phyloP scores from a whole-genome alignment of 768 basidiomycete genomes.

The Hemileccinum rubropunctum region DNA sequence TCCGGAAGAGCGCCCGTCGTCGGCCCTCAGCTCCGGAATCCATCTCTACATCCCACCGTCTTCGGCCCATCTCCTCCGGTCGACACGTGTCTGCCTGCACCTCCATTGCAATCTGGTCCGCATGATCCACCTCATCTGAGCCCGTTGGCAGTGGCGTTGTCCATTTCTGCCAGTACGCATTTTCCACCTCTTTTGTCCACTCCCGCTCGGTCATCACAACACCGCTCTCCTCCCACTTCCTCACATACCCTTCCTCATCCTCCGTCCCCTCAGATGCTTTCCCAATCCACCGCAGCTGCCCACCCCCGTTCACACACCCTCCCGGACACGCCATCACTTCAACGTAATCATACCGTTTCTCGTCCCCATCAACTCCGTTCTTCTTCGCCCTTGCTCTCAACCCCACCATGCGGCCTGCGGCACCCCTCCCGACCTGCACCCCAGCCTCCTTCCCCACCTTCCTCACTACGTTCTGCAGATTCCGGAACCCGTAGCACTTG shows the following conservation, averaged over 20 bases:
- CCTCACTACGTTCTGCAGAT: conserved; percentile 94
- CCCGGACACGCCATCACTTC: conserved; percentile 99
- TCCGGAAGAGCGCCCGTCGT: conserved; percentile 59
- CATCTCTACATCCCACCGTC: conserved; percentile 36
- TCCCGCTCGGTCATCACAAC: conserved; percentile 57
- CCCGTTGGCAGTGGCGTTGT: conserved; percentile 42
- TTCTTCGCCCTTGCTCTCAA: conserved; percentile 31
- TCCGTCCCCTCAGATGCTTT: conserved; percentile 21
- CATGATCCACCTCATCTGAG: conserved; percentile 12
- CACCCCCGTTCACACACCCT: conserved; percentile 97
- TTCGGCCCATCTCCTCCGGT: conserved; percentile 30
- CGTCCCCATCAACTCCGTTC: conserved; percentile 33
- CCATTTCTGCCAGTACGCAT: conserved; percentile 68
- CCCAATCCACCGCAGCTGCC: conserved; percentile 49
- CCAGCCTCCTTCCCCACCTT: conserved; percentile 88
- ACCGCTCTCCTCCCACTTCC: conserved; percentile 61
- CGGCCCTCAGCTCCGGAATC: conserved; percentile 43
- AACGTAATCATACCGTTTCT: conserved; percentile 77
- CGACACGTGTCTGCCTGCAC: conserved; percentile 43
- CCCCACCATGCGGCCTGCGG: conserved; percentile 46
- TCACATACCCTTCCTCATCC: conserved; percentile 65
- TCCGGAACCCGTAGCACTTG: conserved; percentile 96
- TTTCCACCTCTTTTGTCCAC: conserved; percentile 81
- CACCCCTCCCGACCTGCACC: conserved; percentile 67
- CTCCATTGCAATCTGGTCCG: conserved; percentile 37